Conservation (phyloP, 352 stramenopile species). For the Pythium utonaiense region DNA sequence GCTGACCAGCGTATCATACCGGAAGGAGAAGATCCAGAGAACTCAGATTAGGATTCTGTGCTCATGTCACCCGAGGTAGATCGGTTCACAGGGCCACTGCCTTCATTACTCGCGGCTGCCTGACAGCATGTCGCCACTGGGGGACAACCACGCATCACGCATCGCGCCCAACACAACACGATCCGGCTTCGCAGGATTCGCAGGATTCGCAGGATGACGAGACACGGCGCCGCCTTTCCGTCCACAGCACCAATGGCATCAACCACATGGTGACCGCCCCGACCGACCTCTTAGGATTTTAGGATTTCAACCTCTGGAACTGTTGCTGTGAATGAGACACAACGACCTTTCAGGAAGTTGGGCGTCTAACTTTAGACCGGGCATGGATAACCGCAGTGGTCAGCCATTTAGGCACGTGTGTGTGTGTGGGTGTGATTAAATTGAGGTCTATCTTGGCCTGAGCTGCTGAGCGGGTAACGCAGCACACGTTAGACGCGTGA, state of each 20-base stretch:
- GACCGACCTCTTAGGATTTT: no score
- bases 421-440: neutral
- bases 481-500: no score
- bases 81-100: neutral
- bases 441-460: neutral
- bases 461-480: neutral
- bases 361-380: neutral
- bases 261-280: neutral
- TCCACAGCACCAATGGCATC: neutral
- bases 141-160: neutral
- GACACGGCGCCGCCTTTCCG: constrained; percentile 2
- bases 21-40: constrained; percentile 1
- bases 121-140: neutral
- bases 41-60: neutral
- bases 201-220: neutral
- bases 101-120: constrained; percentile 14
- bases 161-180: no score
- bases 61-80: constrained; percentile 8
- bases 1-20: neutral
- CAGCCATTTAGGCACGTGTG: neutral
- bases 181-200: neutral
- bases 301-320: no score
- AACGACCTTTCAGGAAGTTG: neutral
- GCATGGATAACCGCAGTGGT: neutral
- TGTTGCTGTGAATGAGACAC: no score